Evolutionary conservation across 805 yeast genomes (phyloP), one percentile per base, ranked within the genome.

Genomic region (Yarrowia divulgata): DNA sequence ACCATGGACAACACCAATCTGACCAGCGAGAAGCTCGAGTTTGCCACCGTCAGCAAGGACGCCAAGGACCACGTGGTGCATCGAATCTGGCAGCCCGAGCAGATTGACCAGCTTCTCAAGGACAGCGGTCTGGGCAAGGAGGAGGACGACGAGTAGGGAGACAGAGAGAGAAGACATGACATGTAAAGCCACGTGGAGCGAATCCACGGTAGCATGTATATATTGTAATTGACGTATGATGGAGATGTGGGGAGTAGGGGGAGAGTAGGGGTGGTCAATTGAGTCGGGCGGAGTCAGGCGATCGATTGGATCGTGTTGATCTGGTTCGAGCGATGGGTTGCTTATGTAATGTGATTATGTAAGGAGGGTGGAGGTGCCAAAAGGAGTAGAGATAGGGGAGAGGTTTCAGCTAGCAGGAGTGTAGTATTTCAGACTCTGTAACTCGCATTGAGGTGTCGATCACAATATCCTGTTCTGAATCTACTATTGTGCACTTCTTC

Each of bases 1-100:
- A 95, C 99, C 8, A 92, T 96, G 83, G 99, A 95, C 79, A 84
- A 90, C 67, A 87, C 96, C 46, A 87, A 90, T 69, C 83, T 95
- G 76, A 90, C 93, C 43, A 86, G 93, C 77, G 97, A 93, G 70
- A 94, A 94, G 81, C 74, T 95, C 74, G 99, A 95, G 81, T 90
- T 95, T 77, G 93, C 98, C 48, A 93, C 98, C 5, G 85, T 90
- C 71, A 84, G 84, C 70, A 76, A 81, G 75, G 79, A 78, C 67
- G 74, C 74, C 48, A 77, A 81, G 46, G 90, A 88, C 45, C 81
- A 86, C 69, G 81, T 90, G 39, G 77, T 82, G 68, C 89, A 89
- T 74, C 88, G 87, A 77, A 87, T 95, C 73, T 95, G 94, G 93
- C 85, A 81, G 70, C 96, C 93, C 23, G 79, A 81, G 6, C 95